Percentiles rank a stretch among this genome's conserved stretches.
phyloP scores from a whole-genome alignment of 352 stramenopile genomes.

The Phytophthora syringae region DNA sequence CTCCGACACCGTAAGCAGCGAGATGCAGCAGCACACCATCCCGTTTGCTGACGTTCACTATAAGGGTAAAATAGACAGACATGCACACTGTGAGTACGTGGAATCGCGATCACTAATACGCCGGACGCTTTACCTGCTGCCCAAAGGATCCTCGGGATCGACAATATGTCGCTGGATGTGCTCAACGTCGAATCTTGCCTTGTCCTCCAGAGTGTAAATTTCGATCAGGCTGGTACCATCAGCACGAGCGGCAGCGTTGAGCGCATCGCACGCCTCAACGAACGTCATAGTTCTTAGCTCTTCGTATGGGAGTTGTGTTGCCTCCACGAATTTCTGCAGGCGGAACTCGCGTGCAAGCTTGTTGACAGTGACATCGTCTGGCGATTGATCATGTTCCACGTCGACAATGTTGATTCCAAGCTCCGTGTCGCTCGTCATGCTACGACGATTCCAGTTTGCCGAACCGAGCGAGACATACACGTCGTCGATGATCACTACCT shows the following conservation, averaged over 20 bases:
- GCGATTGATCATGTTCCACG: not conserved
- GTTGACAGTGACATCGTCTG: conserved; percentile 13
- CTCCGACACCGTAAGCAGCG: not conserved
- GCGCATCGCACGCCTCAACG: conserved; percentile 8
- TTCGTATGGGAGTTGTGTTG: conserved; percentile 1
- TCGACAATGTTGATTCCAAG: conserved; percentile 16
- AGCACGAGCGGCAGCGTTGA: conserved; percentile 3
- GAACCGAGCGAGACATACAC: conserved; percentile 15
- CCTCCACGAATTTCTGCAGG: conserved; percentile 15
- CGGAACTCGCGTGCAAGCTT: conserved; percentile 16
- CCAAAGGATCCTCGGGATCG: conserved; percentile 5
- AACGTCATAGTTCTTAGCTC: conserved; percentile 11
- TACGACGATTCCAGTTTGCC: conserved; percentile 18
- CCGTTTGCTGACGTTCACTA: not conserved
- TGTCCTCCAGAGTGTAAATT: conserved; percentile 12
- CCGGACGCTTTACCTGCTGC: conserved; percentile 6
- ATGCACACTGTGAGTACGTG: not conserved
- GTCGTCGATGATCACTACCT: conserved; percentile 15
- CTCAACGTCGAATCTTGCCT: conserved; percentile 4
- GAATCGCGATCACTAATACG: not conserved
- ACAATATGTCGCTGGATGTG: conserved; percentile 16
- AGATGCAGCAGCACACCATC: not conserved
- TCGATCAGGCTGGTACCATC: conserved; percentile 6
- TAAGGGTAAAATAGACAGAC: not conserved
- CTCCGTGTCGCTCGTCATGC: conserved; percentile 19